These are phyloP conservation scores for Cryptosporidium ryanae DNA, from an alignment of 169 alveolate genomes.

Conservation along the genomic window DNA sequence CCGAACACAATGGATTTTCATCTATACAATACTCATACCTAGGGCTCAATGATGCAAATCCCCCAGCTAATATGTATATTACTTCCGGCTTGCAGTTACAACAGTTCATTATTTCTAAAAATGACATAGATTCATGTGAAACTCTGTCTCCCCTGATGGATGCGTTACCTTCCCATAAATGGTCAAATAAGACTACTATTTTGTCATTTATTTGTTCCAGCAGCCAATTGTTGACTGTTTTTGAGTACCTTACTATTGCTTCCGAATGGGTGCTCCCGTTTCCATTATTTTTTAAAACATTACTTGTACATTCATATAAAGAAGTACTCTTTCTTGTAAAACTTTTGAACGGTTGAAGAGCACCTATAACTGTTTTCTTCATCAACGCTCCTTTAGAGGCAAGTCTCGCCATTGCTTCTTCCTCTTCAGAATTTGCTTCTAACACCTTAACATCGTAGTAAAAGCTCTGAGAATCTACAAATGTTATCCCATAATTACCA, in stretches of 20 bases:
- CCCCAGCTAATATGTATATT: conserved; percentile 61
- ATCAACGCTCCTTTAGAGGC: conserved; percentile 69
- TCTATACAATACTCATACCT: conserved; percentile 61
- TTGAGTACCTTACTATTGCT: conserved; percentile 41
- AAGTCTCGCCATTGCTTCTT: conserved; percentile 58
- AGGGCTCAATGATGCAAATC: conserved; percentile 68
- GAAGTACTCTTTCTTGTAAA: conserved; percentile 49
- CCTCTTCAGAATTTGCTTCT: conserved; percentile 61
- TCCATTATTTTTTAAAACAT: not conserved
- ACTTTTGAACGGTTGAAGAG: conserved; percentile 61
- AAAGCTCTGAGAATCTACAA: conserved; percentile 67
- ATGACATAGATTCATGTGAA: conserved; percentile 67
- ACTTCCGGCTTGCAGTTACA: conserved; percentile 55
- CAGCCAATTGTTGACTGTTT: conserved; percentile 47
- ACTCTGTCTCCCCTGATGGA: conserved; percentile 69
- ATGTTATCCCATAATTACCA: conserved; percentile 70
- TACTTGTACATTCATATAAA: conserved; percentile 26
- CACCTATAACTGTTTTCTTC: conserved; percentile 72
- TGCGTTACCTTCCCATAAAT: conserved; percentile 72
- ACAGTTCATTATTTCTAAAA: conserved; percentile 43
- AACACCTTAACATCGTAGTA: conserved; percentile 60
- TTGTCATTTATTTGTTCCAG: conserved; percentile 55
- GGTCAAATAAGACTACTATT: conserved; percentile 59
- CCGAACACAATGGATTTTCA: conserved; percentile 58
- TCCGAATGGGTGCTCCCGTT: conserved; percentile 6